Base-by-base conservation (phyloP, 139 green algal species). In the Chlamydomonas sphaeroides region DNA sequence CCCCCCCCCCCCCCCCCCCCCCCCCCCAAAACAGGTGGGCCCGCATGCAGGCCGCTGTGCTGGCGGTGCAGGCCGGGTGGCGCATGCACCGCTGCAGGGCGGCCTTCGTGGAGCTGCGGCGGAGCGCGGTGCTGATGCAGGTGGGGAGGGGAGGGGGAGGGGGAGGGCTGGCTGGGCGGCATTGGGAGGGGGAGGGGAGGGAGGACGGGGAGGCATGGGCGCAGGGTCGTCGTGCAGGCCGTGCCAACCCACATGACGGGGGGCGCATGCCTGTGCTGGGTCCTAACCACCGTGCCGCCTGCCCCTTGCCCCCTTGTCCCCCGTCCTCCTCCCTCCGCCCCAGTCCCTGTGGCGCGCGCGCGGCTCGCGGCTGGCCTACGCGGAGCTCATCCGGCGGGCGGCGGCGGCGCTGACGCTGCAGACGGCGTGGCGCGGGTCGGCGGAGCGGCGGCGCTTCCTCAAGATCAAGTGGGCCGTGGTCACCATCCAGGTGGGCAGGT, bases 371-470 rank as follows among this genome's bases (percentile, higher is more conserved):
- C 35, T 48, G 26, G 42, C 33, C 7, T 91, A 87, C 67, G 65
- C 41, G 21, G 67, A 91, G 38, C 41, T 93, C 35, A 28, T 71
- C 21, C 20, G 11, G 25, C 82, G 72, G 51, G 76, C 90, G 68
- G 32, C n/a, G 0, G 90, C 91, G 3, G 90, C 91, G 25, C 35
- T 84, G 8, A 11, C 81, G 48, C 56, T 94, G 15, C 93, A 96
- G 84, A 81, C 74, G 26, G 66, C 62, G 5, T 88, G 84, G 65
- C 86, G 90, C 3, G 83, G 77, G 5, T 78, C 81, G 51, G 48
- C 65, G 18, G 72, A 56, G 35, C 75, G 87, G 10, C 15, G 66
- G 15, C 66, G 48, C 62, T 90, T 79, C 66, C 23, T 83, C 65
- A 62, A 48, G 51, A 63, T 87, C 15, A 69, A 36, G 10, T 14